Percentiles rank a stretch among this genome's conserved stretches.
phyloP scores from a whole-genome alignment of 352 stramenopile species.

The Bremia lactucae region DNA sequence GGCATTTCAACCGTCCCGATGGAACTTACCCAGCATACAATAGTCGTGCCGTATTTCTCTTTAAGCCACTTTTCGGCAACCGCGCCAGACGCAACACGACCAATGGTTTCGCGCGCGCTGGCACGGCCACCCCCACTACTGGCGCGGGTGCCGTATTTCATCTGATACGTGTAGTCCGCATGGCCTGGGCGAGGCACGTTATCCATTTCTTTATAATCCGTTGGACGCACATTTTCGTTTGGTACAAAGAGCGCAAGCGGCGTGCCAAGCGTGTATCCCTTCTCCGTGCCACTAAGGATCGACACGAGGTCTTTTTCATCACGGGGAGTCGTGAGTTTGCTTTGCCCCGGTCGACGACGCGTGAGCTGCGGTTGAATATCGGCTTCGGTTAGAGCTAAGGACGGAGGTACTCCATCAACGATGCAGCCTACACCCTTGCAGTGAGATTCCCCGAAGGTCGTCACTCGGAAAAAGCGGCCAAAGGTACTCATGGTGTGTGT shows the following conservation, averaged over 20 bases:
- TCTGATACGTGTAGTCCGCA: conserved; percentile 98
- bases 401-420: conserved; percentile 95
- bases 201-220: conserved; percentile 97
- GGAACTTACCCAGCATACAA: conserved; percentile 85
- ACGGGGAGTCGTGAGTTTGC: conserved; percentile 95
- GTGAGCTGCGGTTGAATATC: conserved; percentile 98
- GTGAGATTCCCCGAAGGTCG: conserved; percentile 98
- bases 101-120: conserved; percentile 97
- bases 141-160: conserved; percentile 97
- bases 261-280: conserved; percentile 91
- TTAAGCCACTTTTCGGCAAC: conserved; percentile 94
- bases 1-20: conserved; percentile 84
- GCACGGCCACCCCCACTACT: conserved; percentile 93
- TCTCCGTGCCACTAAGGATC: conserved; percentile 94
- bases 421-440: conserved; percentile 95
- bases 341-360: conserved; percentile 93
- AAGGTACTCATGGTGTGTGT: conserved; percentile 85
- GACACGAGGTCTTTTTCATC: conserved; percentile 96
- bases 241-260: conserved; percentile 94
- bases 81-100: conserved; percentile 92
- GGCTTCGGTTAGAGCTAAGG: conserved; percentile 88
- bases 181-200: conserved; percentile 87
- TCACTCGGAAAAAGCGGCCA: conserved; percentile 95
- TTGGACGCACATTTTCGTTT: conserved; percentile 95
- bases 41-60: conserved; percentile 84